These are phyloP conservation scores for Plasmodium gonderi DNA, from an alignment of 169 alveolate species.

Conservation along the genomic window DNA sequence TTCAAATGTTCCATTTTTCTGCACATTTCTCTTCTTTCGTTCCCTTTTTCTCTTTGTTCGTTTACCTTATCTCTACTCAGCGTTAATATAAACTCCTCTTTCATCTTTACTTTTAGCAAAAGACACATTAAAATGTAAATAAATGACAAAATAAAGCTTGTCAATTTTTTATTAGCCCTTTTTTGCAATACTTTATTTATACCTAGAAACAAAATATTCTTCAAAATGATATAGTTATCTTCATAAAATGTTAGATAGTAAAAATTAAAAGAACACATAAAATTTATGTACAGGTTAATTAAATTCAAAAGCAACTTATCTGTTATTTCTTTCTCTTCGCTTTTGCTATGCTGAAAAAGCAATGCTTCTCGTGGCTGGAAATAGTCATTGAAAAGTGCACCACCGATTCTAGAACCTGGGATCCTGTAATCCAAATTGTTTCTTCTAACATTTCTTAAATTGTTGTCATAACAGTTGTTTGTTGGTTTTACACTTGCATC, in stretches of 20 bases:
- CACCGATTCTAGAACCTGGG: not conserved
- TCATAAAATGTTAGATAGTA: constrained; percentile 50
- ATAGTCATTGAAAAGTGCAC: not conserved
- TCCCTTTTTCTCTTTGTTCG: not conserved
- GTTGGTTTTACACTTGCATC: not conserved
- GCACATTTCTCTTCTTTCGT: constrained; percentile 2
- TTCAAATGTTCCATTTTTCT: not conserved
- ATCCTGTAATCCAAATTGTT: not conserved
- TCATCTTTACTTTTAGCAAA: constrained; percentile 33
- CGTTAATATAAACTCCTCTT: constrained; percentile 53
- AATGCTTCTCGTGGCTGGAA: not conserved
- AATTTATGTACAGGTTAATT: constrained; percentile 61
- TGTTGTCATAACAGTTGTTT: not conserved
- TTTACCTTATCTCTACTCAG: not conserved
- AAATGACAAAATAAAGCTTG: constrained; percentile 50
- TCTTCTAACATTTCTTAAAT: not conserved
- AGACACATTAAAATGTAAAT: constrained; percentile 43
- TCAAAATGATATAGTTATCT: constrained; percentile 40
- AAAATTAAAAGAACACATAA: constrained; percentile 40
- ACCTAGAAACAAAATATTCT: constrained; percentile 41
- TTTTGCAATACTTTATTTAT: constrained; percentile 23
- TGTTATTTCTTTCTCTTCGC: constrained; percentile 17
- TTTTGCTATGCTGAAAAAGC: not conserved
- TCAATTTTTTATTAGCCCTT: constrained; percentile 31
- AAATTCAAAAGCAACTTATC: constrained; percentile 35